Base-by-base conservation (phyloP, 2,329 filamentous ascomycete genomes). In the Aspergillus tamarii region DNA sequence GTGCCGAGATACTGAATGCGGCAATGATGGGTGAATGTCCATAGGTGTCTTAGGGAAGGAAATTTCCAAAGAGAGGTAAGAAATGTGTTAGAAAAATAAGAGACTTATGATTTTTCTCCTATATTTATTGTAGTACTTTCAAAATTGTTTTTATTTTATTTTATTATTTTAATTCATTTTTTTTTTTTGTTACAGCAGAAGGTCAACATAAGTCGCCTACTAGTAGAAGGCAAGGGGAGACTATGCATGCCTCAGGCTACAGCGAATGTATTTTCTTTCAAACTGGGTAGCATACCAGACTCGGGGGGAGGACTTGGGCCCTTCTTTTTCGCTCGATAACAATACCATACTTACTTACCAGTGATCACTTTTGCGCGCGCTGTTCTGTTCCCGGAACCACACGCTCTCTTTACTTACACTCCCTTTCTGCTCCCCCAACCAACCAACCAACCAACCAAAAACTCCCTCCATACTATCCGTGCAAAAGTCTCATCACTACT, bases 401-500 rank as follows among this genome's bases (percentile, higher is more conserved):
- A 32, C 46, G 26, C 16, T 30, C 48, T 34, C 48, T 32, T 30
- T 57, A 45, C 55, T 58, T 54, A 48, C 45, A 52, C 48, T 66
- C 57, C 53, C 63, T 58, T 41, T 58, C 58, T 52, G n/a, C 60
- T 67, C 66, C 67, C 69, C 59, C 53, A 60, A 62, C 60, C 63
- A 67, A 61, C 59, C 53, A 60, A 62, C 60, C 63, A 67, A 61
- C 67, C 67, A 69, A 69, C 67, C 66, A 69, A 63, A 65, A 62
- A 57, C 52, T 59, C 63, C 57, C 61, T 60, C 62, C 67, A 66
- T 70, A 67, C 62, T 66, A 65, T 62, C 66, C 66, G 66, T 66
- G 64, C 60, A 64, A 65, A 69, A 69, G 64, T 67, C 64, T 67
- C 66, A 66, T 64, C 69, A 69, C 66, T 62, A 68, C 69, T 62